phyloP scores from a whole-genome alignment of 1,284 basidiomycete genomes.

The Clitocybe nebularis region DNA sequence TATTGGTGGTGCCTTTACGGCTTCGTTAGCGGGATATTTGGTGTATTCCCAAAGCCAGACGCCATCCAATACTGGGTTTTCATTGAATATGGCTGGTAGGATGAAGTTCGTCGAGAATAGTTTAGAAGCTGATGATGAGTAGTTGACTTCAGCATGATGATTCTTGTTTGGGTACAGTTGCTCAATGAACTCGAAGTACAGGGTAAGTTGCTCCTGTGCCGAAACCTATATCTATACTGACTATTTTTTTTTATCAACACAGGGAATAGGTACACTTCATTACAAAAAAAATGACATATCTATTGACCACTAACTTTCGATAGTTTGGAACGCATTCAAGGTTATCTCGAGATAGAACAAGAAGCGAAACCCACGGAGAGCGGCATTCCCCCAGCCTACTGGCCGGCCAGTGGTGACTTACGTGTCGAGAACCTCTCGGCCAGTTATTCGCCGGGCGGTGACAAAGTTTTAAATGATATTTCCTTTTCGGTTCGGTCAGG shows the following conservation, averaged over 20 bases:
- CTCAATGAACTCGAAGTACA: constrained; percentile 58
- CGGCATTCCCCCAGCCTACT: constrained; percentile 67
- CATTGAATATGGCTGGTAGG: constrained; percentile 33
- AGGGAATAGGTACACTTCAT: constrained; percentile 28
- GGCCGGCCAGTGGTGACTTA: constrained; percentile 71
- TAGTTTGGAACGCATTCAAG: constrained; percentile 71
- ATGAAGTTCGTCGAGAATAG: background rate
- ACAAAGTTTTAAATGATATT: constrained; percentile 48
- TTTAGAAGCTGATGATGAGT: background rate
- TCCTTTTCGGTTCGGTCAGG: constrained; percentile 53
- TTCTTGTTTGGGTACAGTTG: constrained; percentile 47
- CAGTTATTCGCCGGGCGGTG: constrained; percentile 47
- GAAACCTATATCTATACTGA: constrained; percentile 18
- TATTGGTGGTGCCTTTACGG: constrained; percentile 45
- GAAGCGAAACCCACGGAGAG: constrained; percentile 47
- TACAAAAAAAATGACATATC: background rate
- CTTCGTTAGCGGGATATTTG: constrained; percentile 48
- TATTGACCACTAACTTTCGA: background rate
- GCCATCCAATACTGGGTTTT: constrained; percentile 23
- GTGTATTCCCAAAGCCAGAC: constrained; percentile 49
- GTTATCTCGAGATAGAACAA: constrained; percentile 69
- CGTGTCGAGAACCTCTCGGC: constrained; percentile 57
- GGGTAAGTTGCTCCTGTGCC: constrained; percentile 28
- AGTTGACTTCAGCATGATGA: constrained; percentile 50
- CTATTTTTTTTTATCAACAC: too few species aligned